Evolutionary conservation across 768 basidiomycete genomes (phyloP), one percentile per base, ranked within the genome.

Genomic region (Termitomyces sp.): DNA sequence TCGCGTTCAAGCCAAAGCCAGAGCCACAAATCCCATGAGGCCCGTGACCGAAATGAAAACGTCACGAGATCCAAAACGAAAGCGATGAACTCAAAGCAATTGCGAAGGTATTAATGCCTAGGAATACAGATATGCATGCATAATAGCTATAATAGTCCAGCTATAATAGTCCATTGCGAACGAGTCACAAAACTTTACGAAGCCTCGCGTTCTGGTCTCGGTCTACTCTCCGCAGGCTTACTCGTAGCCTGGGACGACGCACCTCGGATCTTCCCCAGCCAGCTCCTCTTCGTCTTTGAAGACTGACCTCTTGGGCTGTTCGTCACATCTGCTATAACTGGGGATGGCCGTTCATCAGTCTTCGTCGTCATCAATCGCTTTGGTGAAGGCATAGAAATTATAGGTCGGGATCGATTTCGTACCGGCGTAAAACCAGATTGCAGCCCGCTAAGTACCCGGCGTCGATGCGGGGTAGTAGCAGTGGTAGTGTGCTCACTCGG

Each of bases 351-450:
- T 35, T 65, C 41, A 8, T 70, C 55, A 34, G 40, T 48, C 17
- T 60, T 63, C 40, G 66, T 68, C 21, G 51, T 45, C 54, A 68
- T 64, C 47, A 64, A 30, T n/a, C 78, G 77, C 60, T 76, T 77
- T 17, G 87, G 84, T 32, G 86, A 83, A 8, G 77, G 67, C 57
- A 72, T 72, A 11, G 73, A 64, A 19, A 68, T 61, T 12, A 71
- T 67, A 8, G 77, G 73, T 52, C 79, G 82, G 30, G 67, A 69
- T 55, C 76, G 73, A 58, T 79, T 76, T 30, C 88, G 83, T 30
- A 83, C 76, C 3, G 89, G 89, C 2, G 89, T 91, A 67, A 91
- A 91, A 6, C 89, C 85, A 5, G 81, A 76, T 43, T 86, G 83
- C 48, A 81, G 67, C 48, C 75, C 78, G 54, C 78, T 83, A 54